Evolutionary conservation across 176 grass and related monocot species (phyloP), one percentile per base, ranked within the genome.

Genomic region (Musa troglodytarum): DNA sequence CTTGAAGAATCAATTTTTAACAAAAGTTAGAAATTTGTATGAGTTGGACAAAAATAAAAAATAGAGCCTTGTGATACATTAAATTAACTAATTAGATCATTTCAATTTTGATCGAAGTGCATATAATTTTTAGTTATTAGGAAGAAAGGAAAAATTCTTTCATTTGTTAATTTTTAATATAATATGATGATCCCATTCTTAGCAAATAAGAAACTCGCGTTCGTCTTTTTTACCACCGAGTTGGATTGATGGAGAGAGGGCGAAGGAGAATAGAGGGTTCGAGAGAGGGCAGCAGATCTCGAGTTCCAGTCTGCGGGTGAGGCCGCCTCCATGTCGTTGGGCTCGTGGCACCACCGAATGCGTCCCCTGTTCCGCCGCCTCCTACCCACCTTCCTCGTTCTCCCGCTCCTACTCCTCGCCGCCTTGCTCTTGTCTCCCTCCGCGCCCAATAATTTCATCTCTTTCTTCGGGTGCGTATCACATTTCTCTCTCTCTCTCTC

Each of bases 311-410:
- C 34, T 43, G 34, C 34, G 34, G 34, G 34, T 43, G 34, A 6
- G 34, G 11, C 69, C 17, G 19, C 68, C 72, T 52, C 29, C 11
- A 74, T 74, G 72, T 74, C 13, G 72, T 17, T 24, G 23, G 14
- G 49, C 72, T 56, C 72, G 21, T 74, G 72, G 72, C 72, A 56
- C 72, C 72, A 56, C 72, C 72, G 72, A n/a, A 19, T 70, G 22
- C 52, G 9, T 1, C 72, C 53, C 14, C 53, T 74, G 1, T 16
- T 74, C 72, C 53, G 22, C 24, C 24, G 23, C 8, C 49, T 52
- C 49, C 59, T 76, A 0, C n/a, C 6, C 43, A 3, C 8, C 29
- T n/a, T 77, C 12, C 20, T 75, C 54, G 19, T 77, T 21, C n/a
- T 52, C 61, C 49, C n/a, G 9, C 1, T 77, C 62, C 59, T 77